Conservation (phyloP, 768 basidiomycete species). For the Trametes villosa region DNA sequence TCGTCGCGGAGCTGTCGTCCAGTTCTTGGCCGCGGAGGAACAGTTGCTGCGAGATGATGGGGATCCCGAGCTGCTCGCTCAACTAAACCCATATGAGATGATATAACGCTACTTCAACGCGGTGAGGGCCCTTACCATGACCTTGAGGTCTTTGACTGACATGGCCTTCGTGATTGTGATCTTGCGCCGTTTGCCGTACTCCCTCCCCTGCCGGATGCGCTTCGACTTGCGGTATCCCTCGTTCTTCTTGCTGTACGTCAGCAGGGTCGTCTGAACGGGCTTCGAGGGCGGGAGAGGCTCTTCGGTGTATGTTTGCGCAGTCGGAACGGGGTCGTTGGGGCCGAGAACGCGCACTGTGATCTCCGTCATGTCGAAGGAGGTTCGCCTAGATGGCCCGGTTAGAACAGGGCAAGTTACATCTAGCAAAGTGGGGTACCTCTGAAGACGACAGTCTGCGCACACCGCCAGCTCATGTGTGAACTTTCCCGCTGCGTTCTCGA, state of each 20-base stretch:
- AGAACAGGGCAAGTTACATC: neutral
- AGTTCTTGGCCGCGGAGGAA: conserved; percentile 67
- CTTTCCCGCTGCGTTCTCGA: conserved; percentile 41
- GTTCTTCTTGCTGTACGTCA: conserved; percentile 44
- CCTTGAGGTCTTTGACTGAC: conserved; percentile 79
- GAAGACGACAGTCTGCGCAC: conserved; percentile 63
- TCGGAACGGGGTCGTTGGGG: conserved; percentile 37
- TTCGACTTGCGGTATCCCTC: conserved; percentile 59
- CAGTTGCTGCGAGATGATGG: conserved; percentile 77
- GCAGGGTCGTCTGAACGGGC: conserved; percentile 27
- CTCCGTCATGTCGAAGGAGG: conserved; percentile 62
- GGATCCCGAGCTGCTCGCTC: conserved; percentile 63
- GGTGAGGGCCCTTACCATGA: conserved; percentile 71
- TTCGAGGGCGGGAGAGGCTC: conserved; percentile 22
- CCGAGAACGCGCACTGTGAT: conserved; percentile 58
- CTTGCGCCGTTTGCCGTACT: conserved; percentile 52
- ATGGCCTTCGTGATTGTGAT: conserved; percentile 65
- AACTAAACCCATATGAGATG: conserved; percentile 45
- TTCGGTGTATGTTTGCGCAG: conserved; percentile 33
- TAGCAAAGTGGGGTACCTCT: conserved; percentile 48
- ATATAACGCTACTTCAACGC: too few relatives aligned
- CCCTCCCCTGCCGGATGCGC: conserved; percentile 64
- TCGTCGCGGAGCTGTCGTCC: conserved; percentile 55
- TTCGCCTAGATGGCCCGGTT: conserved; percentile 46
- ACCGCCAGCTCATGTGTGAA: conserved; percentile 57